Evolutionary conservation across 306 rosid genomes (phyloP), one percentile per base, ranked within the genome.

Genomic region (Quercus cerris): DNA sequence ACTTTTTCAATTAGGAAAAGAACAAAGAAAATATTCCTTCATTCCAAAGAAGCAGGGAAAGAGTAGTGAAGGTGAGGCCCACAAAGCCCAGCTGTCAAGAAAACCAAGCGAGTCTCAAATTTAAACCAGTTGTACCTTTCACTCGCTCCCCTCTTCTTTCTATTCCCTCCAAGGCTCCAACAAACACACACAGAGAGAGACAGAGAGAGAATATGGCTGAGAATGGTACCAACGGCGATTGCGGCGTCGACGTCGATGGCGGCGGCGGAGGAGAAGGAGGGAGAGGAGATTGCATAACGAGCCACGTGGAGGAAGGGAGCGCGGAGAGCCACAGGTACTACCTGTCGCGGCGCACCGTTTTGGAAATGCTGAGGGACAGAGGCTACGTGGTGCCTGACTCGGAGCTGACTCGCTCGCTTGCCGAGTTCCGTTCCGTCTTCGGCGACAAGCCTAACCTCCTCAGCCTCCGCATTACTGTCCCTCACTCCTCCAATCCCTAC

Each of bases 361-460:
- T 76, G 56, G 91, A 89, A 20, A 87, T 89, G 93, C 89, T 89
- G 4, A 54, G 5, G 1, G 93, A 85, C 57, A 82, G 91, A 63
- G 88, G 93, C 70, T 89, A 85, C 79, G 79, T 52, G n/a, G 91
- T 89, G 22, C 51, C 80, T 2, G 69, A 68, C 25, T 44, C 81
- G 1, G 87, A 87, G 17, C 79, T 89, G 23, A 46, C 81, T 72
- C 80, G 72, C 28, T 71, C 93, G 0, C 82, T 87, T n/a, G 2
- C 35, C 3, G 83, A 83, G 6, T 89, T 87, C 70, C 88, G 78
- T 6, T 35, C 80, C n/a, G 57, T 20, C 17, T 89, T 77, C 8
- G 87, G 93, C 23, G 14, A 75, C 25, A 12, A 67, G 3, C 91
- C 93, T 0, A 56, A 89, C 71, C 81, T 63, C 1, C 67, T 85